Evolutionary conservation across 2,329 filamentous ascomycete genomes (phyloP), one percentile per base, ranked within the genome.

Genomic region (Aureobasidium namibiae): DNA sequence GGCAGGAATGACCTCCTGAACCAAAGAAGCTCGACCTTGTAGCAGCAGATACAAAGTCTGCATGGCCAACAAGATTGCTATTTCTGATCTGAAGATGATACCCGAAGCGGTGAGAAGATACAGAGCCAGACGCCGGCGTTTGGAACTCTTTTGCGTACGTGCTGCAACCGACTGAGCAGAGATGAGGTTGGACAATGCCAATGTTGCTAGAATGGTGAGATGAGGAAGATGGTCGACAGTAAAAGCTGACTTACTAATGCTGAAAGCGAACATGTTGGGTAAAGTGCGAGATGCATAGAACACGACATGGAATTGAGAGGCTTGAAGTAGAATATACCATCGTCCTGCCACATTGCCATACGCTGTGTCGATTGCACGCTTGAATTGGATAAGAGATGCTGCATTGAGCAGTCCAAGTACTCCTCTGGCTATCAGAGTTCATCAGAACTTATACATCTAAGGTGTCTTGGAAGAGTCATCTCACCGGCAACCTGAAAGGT

Each of bases 261-360:
- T 83, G 75, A 97, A 94, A 21, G 94, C 92, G 74, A 96, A 95
- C 88, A 95, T 96, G 71, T 99, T 99, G 1, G 94, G 94, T 64
- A 99, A 76, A 2, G 91, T 94, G 62, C 94, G 82, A 16, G 91
- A 94, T 14, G 92, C 87, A 76, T 99, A 99, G 74, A 90, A 99
- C 62, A 94, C 80, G 62, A 95, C 76, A 74, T 99, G 94, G 69
- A 99, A 99, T 73, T 97, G 92, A 72, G 85, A 87, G 1, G 83
- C 82, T 68, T 91, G 87, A 57, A 97, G 79, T 39, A 89, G 62
- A 4, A 87, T 74, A 76, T 88, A 99, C 91, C 92, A 97, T 59
- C 85, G 79, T 4, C 84, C 87, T 3, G 86, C 82, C 4, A 78
- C 78, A 29, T 72, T 75, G 14, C 94, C 92, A 72, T 87, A 92